Conservation (phyloP, 106 monocot species). For the Posidonia australis region DNA sequence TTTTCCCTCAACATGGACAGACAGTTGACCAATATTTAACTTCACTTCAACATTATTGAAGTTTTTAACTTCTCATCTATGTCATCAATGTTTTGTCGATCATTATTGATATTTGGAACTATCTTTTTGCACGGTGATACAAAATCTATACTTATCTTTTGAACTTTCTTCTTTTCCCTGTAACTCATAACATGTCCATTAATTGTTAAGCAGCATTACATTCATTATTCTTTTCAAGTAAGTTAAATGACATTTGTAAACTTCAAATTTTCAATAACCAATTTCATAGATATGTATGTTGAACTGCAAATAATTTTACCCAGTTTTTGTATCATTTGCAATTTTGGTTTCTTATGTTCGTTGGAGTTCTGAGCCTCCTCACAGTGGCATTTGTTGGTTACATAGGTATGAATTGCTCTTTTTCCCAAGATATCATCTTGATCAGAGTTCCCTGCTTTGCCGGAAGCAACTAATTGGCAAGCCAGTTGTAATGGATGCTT, state of each 20-base stretch:
- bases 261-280: background rate
- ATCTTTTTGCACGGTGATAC: too few relatives aligned
- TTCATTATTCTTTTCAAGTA: too few relatives aligned
- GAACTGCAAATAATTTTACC: background rate
- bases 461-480: slow-evolving; percentile 76
- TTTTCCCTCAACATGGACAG: too few relatives aligned
- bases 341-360: background rate
- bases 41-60: too few relatives aligned
- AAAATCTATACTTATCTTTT: too few relatives aligned
- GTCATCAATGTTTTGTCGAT: too few relatives aligned
- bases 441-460: slow-evolving; percentile 81
- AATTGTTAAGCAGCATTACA: too few relatives aligned
- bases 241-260: background rate
- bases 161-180: too few relatives aligned
- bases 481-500: slow-evolving; percentile 95
- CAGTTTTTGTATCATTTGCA: background rate
- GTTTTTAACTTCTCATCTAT: too few relatives aligned
- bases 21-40: too few relatives aligned
- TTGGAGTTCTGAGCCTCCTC: background rate
- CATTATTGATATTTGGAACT: too few relatives aligned
- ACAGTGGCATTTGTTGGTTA: background rate
- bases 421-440: slow-evolving; percentile 99
- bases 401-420: slow-evolving; percentile 91
- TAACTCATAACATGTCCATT: too few relatives aligned
- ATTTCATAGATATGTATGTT: background rate